phyloP scores from a whole-genome alignment of 306 rosid species.

The Abrus precatorius region DNA sequence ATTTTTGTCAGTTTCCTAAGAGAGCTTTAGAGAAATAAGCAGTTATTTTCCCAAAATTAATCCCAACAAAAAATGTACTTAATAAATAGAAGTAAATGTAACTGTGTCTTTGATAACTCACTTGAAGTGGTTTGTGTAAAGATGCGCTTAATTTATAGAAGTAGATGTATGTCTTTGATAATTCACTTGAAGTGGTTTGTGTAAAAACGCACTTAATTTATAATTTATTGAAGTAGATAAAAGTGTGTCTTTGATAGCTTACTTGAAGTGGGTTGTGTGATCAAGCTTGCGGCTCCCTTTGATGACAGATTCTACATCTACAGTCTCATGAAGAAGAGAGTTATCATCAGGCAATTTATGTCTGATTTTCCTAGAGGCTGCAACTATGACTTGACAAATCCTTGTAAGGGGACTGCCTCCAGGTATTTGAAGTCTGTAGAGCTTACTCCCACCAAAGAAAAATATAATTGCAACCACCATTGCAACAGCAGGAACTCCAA shows the following conservation, averaged over 20 bases:
- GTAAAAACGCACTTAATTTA: not conserved
- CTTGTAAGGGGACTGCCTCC: constrained; percentile 91
- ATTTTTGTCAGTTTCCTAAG: too few species aligned
- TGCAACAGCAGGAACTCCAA: constrained; percentile 86
- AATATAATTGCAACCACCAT: constrained; percentile 72
- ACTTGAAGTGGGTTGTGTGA: constrained; percentile 71
- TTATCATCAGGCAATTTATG: constrained; percentile 65
- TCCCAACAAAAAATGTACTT: too few species aligned
- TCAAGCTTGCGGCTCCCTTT: constrained; percentile 88
- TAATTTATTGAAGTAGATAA: not conserved
- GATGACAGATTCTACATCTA: constrained; percentile 71
- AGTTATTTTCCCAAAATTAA: too few species aligned
- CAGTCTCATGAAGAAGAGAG: constrained; percentile 77
- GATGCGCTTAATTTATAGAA: not conserved
- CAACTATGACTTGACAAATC: constrained; percentile 77
- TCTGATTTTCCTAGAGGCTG: constrained; percentile 62
- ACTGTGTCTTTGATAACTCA: constrained; percentile 45
- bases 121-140: constrained; percentile 64
- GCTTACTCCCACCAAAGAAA: constrained; percentile 67
- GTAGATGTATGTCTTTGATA: constrained; percentile 9
- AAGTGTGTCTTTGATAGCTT: constrained; percentile 37
- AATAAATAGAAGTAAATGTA: not conserved
- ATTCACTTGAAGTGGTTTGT: constrained; percentile 69
- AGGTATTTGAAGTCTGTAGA: constrained; percentile 76
- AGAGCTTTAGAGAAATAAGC: too few species aligned